Conservation (phyloP, 768 basidiomycete genomes). For the Terana coerulea region DNA sequence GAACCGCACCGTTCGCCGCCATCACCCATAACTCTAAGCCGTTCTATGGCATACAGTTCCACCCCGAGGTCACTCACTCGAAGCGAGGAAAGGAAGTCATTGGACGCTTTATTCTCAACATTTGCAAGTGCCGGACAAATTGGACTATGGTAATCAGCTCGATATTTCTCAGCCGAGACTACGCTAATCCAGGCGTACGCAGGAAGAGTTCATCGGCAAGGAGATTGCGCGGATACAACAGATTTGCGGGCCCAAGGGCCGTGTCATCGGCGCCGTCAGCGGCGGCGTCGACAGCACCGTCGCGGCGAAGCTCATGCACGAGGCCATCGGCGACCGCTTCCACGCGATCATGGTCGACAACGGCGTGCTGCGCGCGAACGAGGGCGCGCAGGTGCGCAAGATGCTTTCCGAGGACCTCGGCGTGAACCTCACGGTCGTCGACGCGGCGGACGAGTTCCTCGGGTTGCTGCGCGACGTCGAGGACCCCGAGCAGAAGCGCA, state of each 20-base stretch:
- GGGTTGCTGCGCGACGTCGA: slow-evolving; percentile 85
- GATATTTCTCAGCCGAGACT: not conserved
- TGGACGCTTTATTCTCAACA: slow-evolving; percentile 73
- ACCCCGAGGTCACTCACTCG: slow-evolving; percentile 97
- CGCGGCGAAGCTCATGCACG: slow-evolving; percentile 98
- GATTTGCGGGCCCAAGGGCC: slow-evolving; percentile 90
- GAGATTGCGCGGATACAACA: slow-evolving; percentile 92
- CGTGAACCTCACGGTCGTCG: slow-evolving; percentile 93
- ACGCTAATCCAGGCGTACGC: not conserved
- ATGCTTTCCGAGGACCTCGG: slow-evolving; percentile 94
- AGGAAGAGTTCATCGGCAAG: slow-evolving; percentile 98
- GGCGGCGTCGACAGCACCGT: slow-evolving; percentile 98
- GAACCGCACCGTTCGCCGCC: slow-evolving; percentile 87
- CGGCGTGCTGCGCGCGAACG: slow-evolving; percentile 90
- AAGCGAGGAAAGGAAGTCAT: slow-evolving; percentile 88
- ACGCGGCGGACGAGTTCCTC: slow-evolving; percentile 93
- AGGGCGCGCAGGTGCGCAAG: slow-evolving; percentile 84
- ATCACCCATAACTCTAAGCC: slow-evolving; percentile 87
- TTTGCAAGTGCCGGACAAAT: slow-evolving; percentile 74
- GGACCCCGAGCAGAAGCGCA: slow-evolving; percentile 95
- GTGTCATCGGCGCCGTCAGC: slow-evolving; percentile 96
- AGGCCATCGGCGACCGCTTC: slow-evolving; percentile 98
- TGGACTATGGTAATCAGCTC: slow-evolving; percentile 83
- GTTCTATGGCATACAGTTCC: slow-evolving; percentile 97
- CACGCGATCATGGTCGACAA: slow-evolving; percentile 99